These are phyloP conservation scores for Crataegus laevigata DNA, from an alignment of 306 rosid genomes.

Conservation along the genomic window DNA sequence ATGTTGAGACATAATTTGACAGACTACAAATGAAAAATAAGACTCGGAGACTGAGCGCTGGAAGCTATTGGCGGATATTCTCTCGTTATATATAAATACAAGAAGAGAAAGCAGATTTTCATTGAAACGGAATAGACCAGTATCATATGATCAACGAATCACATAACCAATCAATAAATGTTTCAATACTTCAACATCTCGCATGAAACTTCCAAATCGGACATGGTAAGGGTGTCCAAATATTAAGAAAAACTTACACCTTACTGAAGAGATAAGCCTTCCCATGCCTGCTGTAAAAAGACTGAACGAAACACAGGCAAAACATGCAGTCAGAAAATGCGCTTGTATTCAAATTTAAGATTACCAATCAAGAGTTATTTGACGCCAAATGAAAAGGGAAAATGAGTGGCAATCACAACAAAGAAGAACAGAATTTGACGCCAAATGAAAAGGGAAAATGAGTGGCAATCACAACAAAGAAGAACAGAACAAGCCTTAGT, in stretches of 20 bases:
- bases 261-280: conserved; percentile 90
- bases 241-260: conserved; percentile 75
- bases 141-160: background rate
- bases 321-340: conserved; percentile 28
- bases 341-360: conserved; percentile 7
- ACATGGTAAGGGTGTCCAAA: conserved; percentile 16
- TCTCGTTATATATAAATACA: background rate
- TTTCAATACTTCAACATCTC: background rate
- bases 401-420: background rate
- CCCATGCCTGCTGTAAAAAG: conserved; percentile 73
- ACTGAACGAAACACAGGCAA: conserved; percentile 50
- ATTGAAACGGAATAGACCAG: background rate
- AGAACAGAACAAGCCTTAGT: background rate
- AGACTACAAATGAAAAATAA: conserved; percentile 8
- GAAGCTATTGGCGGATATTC: background rate
- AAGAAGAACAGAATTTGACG: background rate
- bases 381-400: conserved; percentile 10
- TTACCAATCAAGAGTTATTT: conserved; percentile 5
- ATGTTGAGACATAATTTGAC: background rate
- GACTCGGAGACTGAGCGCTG: background rate
- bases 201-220: background rate
- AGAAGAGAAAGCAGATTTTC: background rate
- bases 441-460: conserved; percentile 8
- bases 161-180: background rate
- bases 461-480: background rate